Evolutionary conservation across 2,329 filamentous ascomycete species (phyloP).

Genomic region (Pseudocercospora eumusae): DNA sequence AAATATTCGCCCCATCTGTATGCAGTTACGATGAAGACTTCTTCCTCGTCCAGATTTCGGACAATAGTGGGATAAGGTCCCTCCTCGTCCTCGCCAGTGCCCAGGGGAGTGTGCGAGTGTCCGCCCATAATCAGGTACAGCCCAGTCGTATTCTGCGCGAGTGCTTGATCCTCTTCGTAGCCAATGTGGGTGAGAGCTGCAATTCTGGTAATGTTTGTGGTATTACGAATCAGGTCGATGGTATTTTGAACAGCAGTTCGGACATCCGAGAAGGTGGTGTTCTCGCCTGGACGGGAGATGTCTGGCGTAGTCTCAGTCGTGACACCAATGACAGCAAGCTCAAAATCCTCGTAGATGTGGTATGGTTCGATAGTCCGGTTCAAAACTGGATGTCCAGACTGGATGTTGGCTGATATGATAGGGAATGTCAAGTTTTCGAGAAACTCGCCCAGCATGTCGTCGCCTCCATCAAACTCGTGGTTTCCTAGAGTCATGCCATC

Average conservation of each 20-base stretch:
- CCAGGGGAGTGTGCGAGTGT: slow-evolving; percentile 61
- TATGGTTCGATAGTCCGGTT: slow-evolving; percentile 67
- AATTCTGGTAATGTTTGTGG: slow-evolving; percentile 64
- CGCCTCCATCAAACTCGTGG: slow-evolving; percentile 67
- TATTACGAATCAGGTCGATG: slow-evolving; percentile 62
- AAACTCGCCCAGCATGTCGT: slow-evolving; percentile 63
- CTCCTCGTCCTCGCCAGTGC: slow-evolving; percentile 58
- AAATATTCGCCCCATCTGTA: slow-evolving; percentile 69
- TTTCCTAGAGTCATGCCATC: slow-evolving; percentile 69
- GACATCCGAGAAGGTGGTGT: slow-evolving; percentile 61
- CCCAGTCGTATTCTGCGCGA: slow-evolving; percentile 61
- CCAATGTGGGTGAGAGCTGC: slow-evolving; percentile 68
- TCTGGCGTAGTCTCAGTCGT: slow-evolving; percentile 61
- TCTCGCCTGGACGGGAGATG: slow-evolving; percentile 60
- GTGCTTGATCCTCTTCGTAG: slow-evolving; percentile 63
- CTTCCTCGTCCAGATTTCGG: slow-evolving; percentile 62
- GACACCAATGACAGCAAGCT: slow-evolving; percentile 64
- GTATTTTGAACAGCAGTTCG: slow-evolving; percentile 61
- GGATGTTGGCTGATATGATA: slow-evolving; percentile 63
- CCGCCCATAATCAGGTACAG: slow-evolving; percentile 69
- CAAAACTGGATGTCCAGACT: slow-evolving; percentile 60
- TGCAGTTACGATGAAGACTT: slow-evolving; percentile 68
- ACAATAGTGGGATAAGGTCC: slow-evolving; percentile 66
- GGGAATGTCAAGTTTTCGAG: slow-evolving; percentile 66
- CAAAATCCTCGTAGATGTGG: slow-evolving; percentile 62